These are phyloP conservation scores for Allantophomopsis lycopodina DNA, from an alignment of 2,329 filamentous ascomycete genomes.

Conservation along the genomic window DNA sequence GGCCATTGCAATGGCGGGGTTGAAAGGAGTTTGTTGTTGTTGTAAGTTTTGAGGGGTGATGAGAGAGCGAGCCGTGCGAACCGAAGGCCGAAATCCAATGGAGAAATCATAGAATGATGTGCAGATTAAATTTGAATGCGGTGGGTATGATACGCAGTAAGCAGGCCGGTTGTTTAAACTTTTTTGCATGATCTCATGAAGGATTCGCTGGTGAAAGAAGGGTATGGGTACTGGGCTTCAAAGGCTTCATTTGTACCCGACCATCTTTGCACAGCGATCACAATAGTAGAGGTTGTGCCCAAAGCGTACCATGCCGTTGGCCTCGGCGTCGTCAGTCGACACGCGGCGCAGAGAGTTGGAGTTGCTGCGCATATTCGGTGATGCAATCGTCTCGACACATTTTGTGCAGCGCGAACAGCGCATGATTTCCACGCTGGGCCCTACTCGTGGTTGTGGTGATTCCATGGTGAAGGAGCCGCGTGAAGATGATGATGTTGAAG, in stretches of 20 bases:
- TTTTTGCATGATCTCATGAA: no score
- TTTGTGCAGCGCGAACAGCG: constrained; percentile 49
- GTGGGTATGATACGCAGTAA: no score
- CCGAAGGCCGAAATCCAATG: no score
- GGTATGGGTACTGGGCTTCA: no score
- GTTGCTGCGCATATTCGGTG: constrained; percentile 1
- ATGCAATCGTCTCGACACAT: constrained; percentile 42
- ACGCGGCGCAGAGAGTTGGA: constrained; percentile 7
- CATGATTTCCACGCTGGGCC: constrained; percentile 34
- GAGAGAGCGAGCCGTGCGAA: no score
- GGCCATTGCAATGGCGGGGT: no score
- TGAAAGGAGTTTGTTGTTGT: no score
- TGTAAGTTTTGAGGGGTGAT: no score
- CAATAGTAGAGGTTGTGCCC: constrained; percentile 56
- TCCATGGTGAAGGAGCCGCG: background rate
- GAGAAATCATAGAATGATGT: no score
- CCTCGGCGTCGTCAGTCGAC: constrained; percentile 38
- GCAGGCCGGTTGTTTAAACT: no score
- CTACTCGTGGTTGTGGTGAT: background rate
- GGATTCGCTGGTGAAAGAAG: no score
- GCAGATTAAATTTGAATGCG: no score
- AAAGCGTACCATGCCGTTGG: constrained; percentile 50
- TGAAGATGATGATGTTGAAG: background rate
- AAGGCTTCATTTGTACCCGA: constrained; percentile 42
- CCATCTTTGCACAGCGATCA: constrained; percentile 46